These are phyloP conservation scores for Oryza nivara DNA, from an alignment of 176 grass and related monocot genomes.

Conservation along the genomic window DNA sequence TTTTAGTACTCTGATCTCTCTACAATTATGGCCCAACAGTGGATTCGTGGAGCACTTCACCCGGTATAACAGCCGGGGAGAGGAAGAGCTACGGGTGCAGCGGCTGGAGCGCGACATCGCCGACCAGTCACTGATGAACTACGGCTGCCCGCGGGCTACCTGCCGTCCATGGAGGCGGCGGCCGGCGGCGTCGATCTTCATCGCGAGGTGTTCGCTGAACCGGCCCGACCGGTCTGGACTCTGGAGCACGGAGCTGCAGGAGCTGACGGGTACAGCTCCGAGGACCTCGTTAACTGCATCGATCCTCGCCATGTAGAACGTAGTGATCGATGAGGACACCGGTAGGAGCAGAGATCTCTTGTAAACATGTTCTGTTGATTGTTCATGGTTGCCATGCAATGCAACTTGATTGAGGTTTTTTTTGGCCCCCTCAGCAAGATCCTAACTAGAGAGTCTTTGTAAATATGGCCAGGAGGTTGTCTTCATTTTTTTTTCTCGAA, in stretches of 20 bases:
- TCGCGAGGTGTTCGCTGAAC: background rate
- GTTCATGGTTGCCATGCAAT: too few relatives aligned
- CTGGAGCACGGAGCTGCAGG: constrained; percentile 13
- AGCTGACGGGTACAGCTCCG: background rate
- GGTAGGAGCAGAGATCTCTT: too few relatives aligned
- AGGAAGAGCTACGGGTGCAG: background rate
- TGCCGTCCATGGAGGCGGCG: constrained; percentile 22
- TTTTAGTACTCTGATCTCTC: background rate
- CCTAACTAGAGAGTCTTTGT: too few relatives aligned
- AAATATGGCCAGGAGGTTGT: too few relatives aligned
- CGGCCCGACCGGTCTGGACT: background rate
- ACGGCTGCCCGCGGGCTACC: background rate
- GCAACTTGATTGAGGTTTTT: too few relatives aligned
- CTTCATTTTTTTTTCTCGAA: too few relatives aligned
- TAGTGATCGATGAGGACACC: background rate
- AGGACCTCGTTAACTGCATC: background rate
- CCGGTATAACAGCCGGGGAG: background rate
- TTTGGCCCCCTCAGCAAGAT: too few relatives aligned
- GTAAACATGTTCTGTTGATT: too few relatives aligned
- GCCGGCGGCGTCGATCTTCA: background rate
- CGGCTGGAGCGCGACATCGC: background rate
- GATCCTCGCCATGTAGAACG: too few relatives aligned
- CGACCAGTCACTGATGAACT: background rate
- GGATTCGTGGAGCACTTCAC: constrained; percentile 25
- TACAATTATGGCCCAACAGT: background rate